Conservation (phyloP, 2,329 filamentous ascomycete genomes). For the Fonsecaea multimorphosa region DNA sequence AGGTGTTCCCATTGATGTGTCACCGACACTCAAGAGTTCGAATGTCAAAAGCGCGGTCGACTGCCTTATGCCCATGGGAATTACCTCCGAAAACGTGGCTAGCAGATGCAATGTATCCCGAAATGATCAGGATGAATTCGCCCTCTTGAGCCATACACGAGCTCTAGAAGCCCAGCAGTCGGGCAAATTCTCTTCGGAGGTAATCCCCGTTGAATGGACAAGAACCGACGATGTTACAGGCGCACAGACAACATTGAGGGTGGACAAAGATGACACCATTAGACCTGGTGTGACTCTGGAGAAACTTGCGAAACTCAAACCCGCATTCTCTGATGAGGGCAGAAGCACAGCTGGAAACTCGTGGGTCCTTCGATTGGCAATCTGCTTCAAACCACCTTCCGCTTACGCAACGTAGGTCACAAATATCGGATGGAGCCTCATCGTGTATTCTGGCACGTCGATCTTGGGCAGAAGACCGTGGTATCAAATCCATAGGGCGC, state of each 20-base stretch:
- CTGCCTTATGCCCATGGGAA: slow-evolving; percentile 93
- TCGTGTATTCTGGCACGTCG: background rate
- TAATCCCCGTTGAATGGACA: slow-evolving; percentile 63
- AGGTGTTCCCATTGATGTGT: background rate
- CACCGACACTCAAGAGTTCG: background rate
- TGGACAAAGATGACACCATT: background rate
- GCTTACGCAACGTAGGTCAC: background rate
- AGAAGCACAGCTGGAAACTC: background rate
- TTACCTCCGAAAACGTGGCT: slow-evolving; percentile 94
- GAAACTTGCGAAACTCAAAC: background rate
- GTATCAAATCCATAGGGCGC: background rate
- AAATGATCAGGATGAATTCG: slow-evolving; percentile 80
- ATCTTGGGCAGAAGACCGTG: background rate
- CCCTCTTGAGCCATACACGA: slow-evolving; percentile 82
- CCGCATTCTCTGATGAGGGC: background rate
- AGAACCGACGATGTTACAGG: background rate
- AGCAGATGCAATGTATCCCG: slow-evolving; percentile 83
- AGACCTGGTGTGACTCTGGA: background rate
- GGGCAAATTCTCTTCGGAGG: slow-evolving; percentile 91
- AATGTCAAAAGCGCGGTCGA: slow-evolving; percentile 65
- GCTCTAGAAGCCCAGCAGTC: slow-evolving; percentile 88
- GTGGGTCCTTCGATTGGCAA: background rate
- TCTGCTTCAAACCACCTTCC: background rate
- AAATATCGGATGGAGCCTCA: slow-evolving; percentile 52
- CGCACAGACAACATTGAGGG: background rate